Percentiles rank a stretch among this genome's conserved stretches.
These are phyloP conservation scores for Blastomyces parvus DNA, from an alignment of 2,329 filamentous ascomycete genomes.

Conservation along the genomic window DNA sequence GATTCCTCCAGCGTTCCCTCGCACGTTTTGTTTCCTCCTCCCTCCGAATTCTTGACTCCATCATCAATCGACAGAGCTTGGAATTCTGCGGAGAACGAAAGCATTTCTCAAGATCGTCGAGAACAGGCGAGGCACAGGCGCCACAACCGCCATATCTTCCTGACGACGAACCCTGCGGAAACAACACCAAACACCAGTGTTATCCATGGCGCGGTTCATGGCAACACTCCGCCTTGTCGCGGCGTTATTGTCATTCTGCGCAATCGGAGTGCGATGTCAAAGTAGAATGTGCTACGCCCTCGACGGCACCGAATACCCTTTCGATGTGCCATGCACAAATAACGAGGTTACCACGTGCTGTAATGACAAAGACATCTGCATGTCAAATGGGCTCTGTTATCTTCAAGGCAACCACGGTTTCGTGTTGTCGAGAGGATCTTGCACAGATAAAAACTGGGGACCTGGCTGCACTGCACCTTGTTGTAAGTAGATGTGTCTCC, in stretches of 20 bases:
- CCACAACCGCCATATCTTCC: neutral
- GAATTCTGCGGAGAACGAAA: neutral
- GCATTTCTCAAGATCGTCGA: neutral
- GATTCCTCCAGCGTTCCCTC: neutral
- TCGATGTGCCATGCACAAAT: conserved; percentile 22
- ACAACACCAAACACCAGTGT: neutral
- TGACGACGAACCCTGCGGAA: neutral
- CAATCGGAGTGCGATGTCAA: neutral
- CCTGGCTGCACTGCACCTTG: conserved; percentile 19
- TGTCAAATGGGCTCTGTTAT: conserved; percentile 26
- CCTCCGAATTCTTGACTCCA: neutral
- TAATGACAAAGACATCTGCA: conserved; percentile 19
- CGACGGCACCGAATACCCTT: conserved; percentile 14
- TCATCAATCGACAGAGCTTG: neutral
- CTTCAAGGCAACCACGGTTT: conserved; percentile 19
- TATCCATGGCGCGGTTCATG: neutral
- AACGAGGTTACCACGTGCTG: conserved; percentile 23
- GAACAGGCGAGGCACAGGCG: neutral
- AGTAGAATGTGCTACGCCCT: conserved; percentile 24
- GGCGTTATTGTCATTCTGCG: neutral
- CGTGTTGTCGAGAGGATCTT: conserved; percentile 21
- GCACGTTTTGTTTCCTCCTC: neutral
- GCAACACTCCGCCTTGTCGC: neutral
- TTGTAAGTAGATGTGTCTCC: neutral
- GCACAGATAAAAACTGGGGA: conserved; percentile 25